These are phyloP conservation scores for Colletotrichum lini DNA, from an alignment of 2,329 filamentous ascomycete species.

Conservation along the genomic window DNA sequence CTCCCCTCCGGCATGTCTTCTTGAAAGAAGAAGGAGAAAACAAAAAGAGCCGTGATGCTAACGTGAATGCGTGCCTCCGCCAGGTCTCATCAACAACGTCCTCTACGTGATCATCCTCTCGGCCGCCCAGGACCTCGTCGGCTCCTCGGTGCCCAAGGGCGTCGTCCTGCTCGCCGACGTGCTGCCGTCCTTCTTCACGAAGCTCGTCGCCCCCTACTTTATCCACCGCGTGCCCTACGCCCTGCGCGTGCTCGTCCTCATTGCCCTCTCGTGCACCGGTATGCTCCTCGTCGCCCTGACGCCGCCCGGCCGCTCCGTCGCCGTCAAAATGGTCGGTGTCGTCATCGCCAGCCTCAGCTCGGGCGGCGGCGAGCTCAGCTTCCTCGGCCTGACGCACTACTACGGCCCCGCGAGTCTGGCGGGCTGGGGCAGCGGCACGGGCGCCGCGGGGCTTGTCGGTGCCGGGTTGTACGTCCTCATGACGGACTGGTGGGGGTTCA, in stretches of 20 bases:
- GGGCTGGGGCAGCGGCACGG: conserved; percentile 93
- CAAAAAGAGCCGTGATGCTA: not conserved
- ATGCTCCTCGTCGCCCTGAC: conserved; percentile 93
- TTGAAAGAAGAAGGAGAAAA: too few relatives aligned
- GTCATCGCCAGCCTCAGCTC: conserved; percentile 87
- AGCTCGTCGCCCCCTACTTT: conserved; percentile 92
- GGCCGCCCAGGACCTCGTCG: conserved; percentile 94
- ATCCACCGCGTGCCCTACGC: conserved; percentile 90
- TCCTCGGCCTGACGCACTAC: conserved; percentile 91
- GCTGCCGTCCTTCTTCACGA: conserved; percentile 88
- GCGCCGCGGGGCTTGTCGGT: conserved; percentile 88
- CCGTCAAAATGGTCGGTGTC: conserved; percentile 85
- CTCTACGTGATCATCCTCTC: conserved; percentile 98
- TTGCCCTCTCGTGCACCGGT: conserved; percentile 80
- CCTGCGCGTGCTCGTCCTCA: conserved; percentile 81
- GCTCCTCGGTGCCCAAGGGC: conserved; percentile 89
- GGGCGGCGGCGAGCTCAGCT: conserved; percentile 91
- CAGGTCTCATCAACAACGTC: conserved; percentile 95
- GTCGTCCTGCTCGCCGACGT: conserved; percentile 95
- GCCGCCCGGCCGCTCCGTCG: conserved; percentile 75
- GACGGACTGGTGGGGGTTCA: conserved; percentile 84
- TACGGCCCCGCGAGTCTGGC: conserved; percentile 91
- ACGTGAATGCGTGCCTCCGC: conserved; percentile 12
- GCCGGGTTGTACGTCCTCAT: conserved; percentile 89
- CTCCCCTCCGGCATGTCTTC: too few relatives aligned